phyloP scores from a whole-genome alignment of 2,329 filamentous ascomycete genomes.

The Aspergillus persii region DNA sequence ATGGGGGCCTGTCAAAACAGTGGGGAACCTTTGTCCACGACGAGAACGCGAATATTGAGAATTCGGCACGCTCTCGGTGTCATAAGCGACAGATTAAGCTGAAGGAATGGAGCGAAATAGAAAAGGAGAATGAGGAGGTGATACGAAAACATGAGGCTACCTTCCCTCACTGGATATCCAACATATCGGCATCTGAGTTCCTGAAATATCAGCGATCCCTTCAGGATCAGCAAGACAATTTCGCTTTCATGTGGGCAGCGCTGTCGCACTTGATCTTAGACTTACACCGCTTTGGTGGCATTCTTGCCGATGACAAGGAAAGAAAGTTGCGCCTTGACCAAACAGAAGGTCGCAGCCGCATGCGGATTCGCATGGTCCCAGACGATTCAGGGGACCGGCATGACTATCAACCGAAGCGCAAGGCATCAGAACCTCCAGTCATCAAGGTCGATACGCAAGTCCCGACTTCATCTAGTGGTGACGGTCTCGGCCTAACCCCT shows the following conservation, averaged over 20 bases:
- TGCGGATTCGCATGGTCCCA: conserved; percentile 82
- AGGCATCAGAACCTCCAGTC: conserved; percentile 53
- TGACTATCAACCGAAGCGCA: conserved; percentile 82
- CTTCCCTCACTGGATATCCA: conserved; percentile 89
- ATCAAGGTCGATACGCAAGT: conserved; percentile 49
- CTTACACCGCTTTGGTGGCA: conserved; percentile 73
- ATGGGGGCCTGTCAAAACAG: conserved; percentile 71
- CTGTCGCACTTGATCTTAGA: conserved; percentile 78
- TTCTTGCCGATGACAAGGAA: conserved; percentile 66
- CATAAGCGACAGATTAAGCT: conserved; percentile 78
- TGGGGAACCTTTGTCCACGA: conserved; percentile 86
- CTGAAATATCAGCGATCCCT: conserved; percentile 84
- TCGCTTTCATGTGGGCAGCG: conserved; percentile 70
- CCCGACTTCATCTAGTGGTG: conserved; percentile 39
- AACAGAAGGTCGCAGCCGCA: conserved; percentile 91
- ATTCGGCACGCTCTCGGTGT: conserved; percentile 68
- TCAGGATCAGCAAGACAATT: conserved; percentile 92
- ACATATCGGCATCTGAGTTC: conserved; percentile 89
- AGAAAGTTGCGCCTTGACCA: conserved; percentile 90
- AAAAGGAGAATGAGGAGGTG: conserved; percentile 65
- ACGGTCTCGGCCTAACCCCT: conserved; percentile 40
- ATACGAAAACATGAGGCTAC: conserved; percentile 81
- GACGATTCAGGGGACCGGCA: conserved; percentile 68
- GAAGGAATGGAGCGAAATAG: conserved; percentile 73
- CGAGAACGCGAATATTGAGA: conserved; percentile 78